phyloP scores from a whole-genome alignment of 805 yeast genomes.

The Crinitomyces ghanaensis region DNA sequence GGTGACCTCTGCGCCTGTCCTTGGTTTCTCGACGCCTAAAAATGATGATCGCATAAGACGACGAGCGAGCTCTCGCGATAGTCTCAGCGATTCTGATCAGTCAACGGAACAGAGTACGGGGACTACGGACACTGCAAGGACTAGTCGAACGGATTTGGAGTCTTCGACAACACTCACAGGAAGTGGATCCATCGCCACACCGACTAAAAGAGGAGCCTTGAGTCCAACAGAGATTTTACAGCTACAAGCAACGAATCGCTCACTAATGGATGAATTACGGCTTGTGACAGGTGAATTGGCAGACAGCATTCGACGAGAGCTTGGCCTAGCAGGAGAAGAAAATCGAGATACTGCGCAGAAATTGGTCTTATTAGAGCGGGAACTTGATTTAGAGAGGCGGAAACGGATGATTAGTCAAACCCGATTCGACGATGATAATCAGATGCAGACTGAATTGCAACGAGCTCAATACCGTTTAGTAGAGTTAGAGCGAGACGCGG shows the following conservation, averaged over 20 bases:
- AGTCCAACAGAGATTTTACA: slow-evolving; percentile 8
- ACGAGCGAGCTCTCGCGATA: no score
- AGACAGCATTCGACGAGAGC: slow-evolving; percentile 28
- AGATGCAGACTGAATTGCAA: slow-evolving; percentile 3
- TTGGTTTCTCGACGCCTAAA: no score
- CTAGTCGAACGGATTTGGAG: slow-evolving; percentile 11
- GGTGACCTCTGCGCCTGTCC: no score
- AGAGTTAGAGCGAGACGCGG: slow-evolving; percentile 21
- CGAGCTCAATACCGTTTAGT: slow-evolving; percentile 10
- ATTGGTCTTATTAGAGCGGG: slow-evolving; percentile 19
- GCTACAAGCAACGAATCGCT: slow-evolving; percentile 13
- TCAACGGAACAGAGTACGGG: no score
- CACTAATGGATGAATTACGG: slow-evolving; percentile 24
- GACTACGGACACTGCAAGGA: background rate
- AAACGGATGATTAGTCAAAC: slow-evolving; percentile 20
- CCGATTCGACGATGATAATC: slow-evolving; percentile 8
- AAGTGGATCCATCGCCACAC: slow-evolving; percentile 6
- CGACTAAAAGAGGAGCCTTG: background rate
- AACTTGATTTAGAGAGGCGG: slow-evolving; percentile 25
- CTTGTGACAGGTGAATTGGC: slow-evolving; percentile 28
- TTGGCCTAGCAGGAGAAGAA: slow-evolving; percentile 14
- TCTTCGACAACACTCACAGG: slow-evolving; percentile 4
- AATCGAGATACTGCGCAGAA: slow-evolving; percentile 10
- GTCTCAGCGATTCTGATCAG: no score
- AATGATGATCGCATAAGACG: no score